These are phyloP conservation scores for Amylostereum chailletii DNA, from an alignment of 1,284 basidiomycete genomes.

Conservation along the genomic window DNA sequence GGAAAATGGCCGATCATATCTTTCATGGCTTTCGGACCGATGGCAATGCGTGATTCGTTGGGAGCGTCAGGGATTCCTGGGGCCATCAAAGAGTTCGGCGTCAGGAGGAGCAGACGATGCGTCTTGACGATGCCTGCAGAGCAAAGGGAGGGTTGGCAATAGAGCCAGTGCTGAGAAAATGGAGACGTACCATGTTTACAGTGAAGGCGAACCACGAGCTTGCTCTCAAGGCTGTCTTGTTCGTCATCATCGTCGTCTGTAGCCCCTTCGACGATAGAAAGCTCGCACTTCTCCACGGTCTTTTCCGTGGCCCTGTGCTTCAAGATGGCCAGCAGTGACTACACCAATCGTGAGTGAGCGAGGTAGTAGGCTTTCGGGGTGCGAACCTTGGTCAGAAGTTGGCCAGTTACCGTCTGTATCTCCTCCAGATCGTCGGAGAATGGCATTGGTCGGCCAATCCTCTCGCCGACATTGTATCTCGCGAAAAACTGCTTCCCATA, in stretches of 20 bases:
- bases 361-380: not conserved
- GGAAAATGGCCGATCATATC: conserved; percentile 80
- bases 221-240: conserved; percentile 58
- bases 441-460: conserved; percentile 1
- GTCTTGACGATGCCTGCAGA: conserved; percentile 67
- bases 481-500: conserved; percentile 63
- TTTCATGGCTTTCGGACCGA: conserved; percentile 60
- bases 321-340: conserved; percentile 66
- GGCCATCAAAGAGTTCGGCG: conserved; percentile 47
- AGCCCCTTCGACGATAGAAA: conserved; percentile 53
- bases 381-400: conserved; percentile 58
- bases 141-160: not conserved
- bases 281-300: conserved; percentile 63
- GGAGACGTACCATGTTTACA: conserved; percentile 64
- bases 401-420: conserved; percentile 31
- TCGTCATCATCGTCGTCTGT: conserved; percentile 33
- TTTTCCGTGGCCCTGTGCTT: conserved; percentile 69
- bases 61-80: conserved; percentile 47
- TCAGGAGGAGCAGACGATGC: conserved; percentile 56
- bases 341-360: conserved; percentile 4
- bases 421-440: conserved; percentile 16
- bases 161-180: conserved; percentile 3
- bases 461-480: conserved; percentile 41
- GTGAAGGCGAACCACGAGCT: conserved; percentile 58
- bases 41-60: conserved; percentile 54